phyloP scores from a whole-genome alignment of 306 rosid species.

The Malus fusca region DNA sequence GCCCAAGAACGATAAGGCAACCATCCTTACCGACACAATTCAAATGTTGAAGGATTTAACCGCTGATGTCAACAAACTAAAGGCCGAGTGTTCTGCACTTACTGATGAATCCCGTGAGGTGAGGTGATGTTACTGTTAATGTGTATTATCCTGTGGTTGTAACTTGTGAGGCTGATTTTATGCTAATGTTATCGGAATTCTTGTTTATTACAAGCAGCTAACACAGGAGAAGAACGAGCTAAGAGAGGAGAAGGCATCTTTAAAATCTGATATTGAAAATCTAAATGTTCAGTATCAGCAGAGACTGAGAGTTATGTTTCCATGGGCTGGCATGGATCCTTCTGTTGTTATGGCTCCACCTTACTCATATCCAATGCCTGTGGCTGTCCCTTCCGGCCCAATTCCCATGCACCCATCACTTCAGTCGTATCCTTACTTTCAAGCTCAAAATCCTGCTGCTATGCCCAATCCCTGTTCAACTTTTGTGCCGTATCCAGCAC shows the following conservation, averaged over 20 bases:
- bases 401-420: slow-evolving; percentile 67
- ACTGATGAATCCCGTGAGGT: slow-evolving; percentile 74
- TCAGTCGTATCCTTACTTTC: slow-evolving; percentile 70
- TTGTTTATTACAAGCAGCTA: slow-evolving; percentile 40
- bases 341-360: slow-evolving; percentile 61
- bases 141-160: slow-evolving; percentile 7
- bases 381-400: slow-evolving; percentile 63
- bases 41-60: slow-evolving; percentile 68
- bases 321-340: slow-evolving; percentile 79
- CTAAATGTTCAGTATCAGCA: slow-evolving; percentile 72
- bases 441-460: slow-evolving; percentile 52
- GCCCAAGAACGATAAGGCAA: slow-evolving; percentile 89
- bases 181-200: slow-evolving; percentile 19
- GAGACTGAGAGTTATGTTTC: slow-evolving; percentile 62
- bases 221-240: slow-evolving; percentile 86
- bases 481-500: slow-evolving; percentile 53
- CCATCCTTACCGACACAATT: slow-evolving; percentile 72
- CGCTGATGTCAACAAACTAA: slow-evolving; percentile 55
- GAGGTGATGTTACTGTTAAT: slow-evolving; percentile 40
- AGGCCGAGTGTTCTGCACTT: slow-evolving; percentile 55
- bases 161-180: not conserved
- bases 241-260: slow-evolving; percentile 72
- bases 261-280: slow-evolving; percentile 67
- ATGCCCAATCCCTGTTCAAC: slow-evolving; percentile 61
- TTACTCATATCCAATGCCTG: slow-evolving; percentile 65